Evolutionary conservation across 108 stramenopile species (phyloP).

Genomic region (Nitzschia putrida): DNA sequence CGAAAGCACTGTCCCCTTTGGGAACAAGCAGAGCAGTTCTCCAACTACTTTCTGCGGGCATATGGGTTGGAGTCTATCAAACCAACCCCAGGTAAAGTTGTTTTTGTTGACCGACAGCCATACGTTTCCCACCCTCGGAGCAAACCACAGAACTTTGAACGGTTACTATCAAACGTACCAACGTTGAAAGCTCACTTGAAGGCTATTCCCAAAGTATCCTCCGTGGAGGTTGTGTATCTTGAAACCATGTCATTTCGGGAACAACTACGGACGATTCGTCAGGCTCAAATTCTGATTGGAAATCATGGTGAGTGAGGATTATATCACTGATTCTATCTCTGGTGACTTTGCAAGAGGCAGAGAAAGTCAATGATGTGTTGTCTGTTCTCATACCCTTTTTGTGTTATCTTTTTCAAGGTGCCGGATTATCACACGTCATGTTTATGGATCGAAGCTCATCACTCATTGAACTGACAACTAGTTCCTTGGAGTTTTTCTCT

Average conservation of each 20-base stretch:
- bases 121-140: slow-evolving; percentile 46
- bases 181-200: slow-evolving; percentile 4
- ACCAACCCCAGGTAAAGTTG: slow-evolving; percentile 29
- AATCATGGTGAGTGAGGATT: slow-evolving; percentile 33
- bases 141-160: slow-evolving; percentile 9
- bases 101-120: slow-evolving; percentile 45
- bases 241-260: slow-evolving; percentile 24
- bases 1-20: slow-evolving; percentile 3
- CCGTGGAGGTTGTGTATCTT: slow-evolving; percentile 26
- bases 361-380: too few relatives aligned
- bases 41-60: slow-evolving; percentile 29
- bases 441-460: slow-evolving; percentile 22
- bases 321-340: too few relatives aligned
- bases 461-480: slow-evolving; percentile 17
- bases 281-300: slow-evolving; percentile 38
- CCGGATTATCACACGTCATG: slow-evolving; percentile 25
- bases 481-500: slow-evolving; percentile 15
- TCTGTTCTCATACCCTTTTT: too few relatives aligned
- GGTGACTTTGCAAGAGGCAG: too few relatives aligned
- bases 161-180: neutral
- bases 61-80: slow-evolving; percentile 23
- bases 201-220: neutral
- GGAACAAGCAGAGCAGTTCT: slow-evolving; percentile 23
- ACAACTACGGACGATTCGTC: slow-evolving; percentile 26
- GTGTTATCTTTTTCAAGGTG: too few relatives aligned